Evolutionary conservation across 768 basidiomycete species (phyloP), one percentile per base, ranked within the genome.

Genomic region (Stropharia rugosoannulata): DNA sequence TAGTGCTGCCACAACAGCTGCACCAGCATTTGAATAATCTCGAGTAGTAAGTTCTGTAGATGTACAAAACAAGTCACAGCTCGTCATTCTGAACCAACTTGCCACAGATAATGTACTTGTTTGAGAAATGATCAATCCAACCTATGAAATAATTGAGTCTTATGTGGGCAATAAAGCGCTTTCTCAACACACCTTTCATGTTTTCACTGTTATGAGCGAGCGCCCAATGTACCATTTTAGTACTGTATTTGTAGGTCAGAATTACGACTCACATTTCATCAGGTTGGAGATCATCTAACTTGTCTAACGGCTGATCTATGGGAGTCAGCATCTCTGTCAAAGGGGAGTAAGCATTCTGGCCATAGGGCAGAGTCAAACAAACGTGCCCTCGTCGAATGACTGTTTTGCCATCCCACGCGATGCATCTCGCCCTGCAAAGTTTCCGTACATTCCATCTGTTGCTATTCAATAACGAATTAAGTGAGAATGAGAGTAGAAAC

Each of bases 331-430:
- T 96, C 47, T 94, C 95, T 64, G 47, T 35, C 16, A 16, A 5
- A 32, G 6, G 13, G 10, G 9, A 18, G 13, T 48, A 41, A 41
- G 16, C 40, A 18, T 16, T 25, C 45, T 10, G 22, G 27, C 29
- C n/a, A 13, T 22, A 32, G 15, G 0, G 19, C 29, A 35, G 32
- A 11, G n/a, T 35, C 50, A 32, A 12, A 35, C 18, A 27, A 55
- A 54, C 88, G 50, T 64, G 93, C 95, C 93, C n/a, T 76, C 29
- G 62, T 95, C 95, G 61, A 97, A 98, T 2, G 94, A 96, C 73
- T 98, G 95, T 73, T 95, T 97, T 6, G 96, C 96, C 91, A 98
- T 95, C 4, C 96, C 95, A 37, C 95, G 78, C 13, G 93, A 95
- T 1, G 96, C 96, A 73, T 99, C 96, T 47, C 95, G 74, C 5